Base-by-base conservation (phyloP, 208 protist genomes). In the Acanthamoeba royreba region DNA sequence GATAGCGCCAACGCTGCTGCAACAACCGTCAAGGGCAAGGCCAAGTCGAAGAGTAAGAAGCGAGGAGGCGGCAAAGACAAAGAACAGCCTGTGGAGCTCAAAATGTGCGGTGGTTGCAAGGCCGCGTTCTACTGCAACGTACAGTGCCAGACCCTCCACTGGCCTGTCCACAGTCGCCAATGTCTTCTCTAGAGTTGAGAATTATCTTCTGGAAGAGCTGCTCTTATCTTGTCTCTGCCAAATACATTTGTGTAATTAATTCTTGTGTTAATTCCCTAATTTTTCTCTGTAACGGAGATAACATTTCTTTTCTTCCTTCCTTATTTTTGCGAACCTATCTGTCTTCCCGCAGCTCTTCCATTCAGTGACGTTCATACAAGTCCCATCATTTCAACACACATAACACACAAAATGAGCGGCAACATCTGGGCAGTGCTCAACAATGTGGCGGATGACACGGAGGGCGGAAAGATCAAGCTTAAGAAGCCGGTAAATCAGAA, bases 21-120 rank as follows among this genome's bases (percentile, higher is more conserved):
- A 28, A 4, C 58, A 69, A 33, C 4, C 58, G n/a, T 69, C 58
- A 25, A 25, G 4, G 69, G 69, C 5, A 47, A 53, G 42, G 72
- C 72, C 49, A 55, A 55, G 49, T 53, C 38, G 33, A 43, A 43
- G 40, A n/a, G 40, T 25, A 52, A 43, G 35, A 79, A 79, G 63
- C 66, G 72, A 31, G 63, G 28, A 5, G 35, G 19, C 15, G 28
- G 33, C 33, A 77, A 83, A 43, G 42, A 47, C n/a, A 52, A 22
- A 19, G 72, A 83, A 7, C 42, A 7, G 9, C 7, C 25, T 4
- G 72, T 83, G 38, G 72, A 83, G 72, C 42, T 83, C 11, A 83
- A 83, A 43, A 83, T 83, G 72, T 83, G 72, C 25, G 72, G 72
- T 4, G 72, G 72, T 43, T 83, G 72, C 43, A 83, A 83, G 43